Conservation (phyloP, 78 protist species). For the Cavenderia fasciculata region DNA sequence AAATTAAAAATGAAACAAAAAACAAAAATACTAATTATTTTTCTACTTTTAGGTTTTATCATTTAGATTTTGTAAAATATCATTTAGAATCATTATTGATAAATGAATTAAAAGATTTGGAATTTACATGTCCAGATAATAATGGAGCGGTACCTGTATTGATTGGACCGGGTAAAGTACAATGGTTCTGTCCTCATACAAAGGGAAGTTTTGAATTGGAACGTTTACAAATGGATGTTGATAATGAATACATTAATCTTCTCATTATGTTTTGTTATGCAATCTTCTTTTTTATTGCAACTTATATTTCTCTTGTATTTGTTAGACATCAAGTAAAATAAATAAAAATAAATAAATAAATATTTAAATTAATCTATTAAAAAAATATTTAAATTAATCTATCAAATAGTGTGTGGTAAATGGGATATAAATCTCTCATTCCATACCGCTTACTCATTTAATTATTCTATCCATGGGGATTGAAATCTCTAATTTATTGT, state of each 20-base stretch:
- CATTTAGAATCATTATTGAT: constrained; percentile 9
- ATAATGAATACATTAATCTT: neutral
- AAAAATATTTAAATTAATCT: too few species aligned
- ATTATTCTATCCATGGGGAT: too few species aligned
- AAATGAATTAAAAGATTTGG: constrained; percentile 27
- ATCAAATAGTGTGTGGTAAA: too few species aligned
- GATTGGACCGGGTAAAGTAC: constrained; percentile 9
- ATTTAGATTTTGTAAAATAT: constrained; percentile 2
- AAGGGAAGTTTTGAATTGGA: neutral
- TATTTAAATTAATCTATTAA: too few species aligned
- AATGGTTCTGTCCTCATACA: constrained; percentile 17
- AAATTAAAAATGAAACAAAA: too few species aligned
- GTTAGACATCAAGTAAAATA: constrained; percentile 41
- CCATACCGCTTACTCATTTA: too few species aligned
- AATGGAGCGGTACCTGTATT: constrained; percentile 24
- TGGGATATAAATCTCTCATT: too few species aligned
- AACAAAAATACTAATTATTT: too few species aligned
- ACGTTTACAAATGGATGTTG: neutral
- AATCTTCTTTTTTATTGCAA: neutral
- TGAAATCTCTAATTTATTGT: too few species aligned
- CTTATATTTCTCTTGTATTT: constrained; percentile 3
- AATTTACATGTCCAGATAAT: constrained; percentile 20
- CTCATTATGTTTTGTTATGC: neutral
- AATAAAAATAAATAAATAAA: too few species aligned
- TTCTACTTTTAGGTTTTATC: too few species aligned